Conservation (phyloP, 306 rosid genomes). For the Vigna reflexopilosa region DNA sequence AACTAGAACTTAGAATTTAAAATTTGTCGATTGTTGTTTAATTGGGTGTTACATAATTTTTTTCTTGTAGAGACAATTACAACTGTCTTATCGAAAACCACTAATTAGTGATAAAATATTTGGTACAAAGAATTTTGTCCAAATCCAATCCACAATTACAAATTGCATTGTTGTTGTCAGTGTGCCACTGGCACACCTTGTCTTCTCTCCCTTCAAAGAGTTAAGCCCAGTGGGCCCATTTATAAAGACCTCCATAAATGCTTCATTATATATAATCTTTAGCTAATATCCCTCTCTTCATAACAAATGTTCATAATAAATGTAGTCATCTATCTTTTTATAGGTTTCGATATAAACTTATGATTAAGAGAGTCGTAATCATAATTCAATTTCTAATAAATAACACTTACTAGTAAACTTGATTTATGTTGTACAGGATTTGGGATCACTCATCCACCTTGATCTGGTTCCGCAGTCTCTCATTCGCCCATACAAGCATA, state of each 20-base stretch:
- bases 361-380: too few relatives aligned
- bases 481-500: too few relatives aligned
- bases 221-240: neutral
- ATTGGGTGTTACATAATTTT: neutral
- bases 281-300: neutral
- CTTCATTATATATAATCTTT: neutral
- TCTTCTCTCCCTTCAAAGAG: neutral
- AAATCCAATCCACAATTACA: neutral
- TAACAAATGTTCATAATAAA: too few relatives aligned
- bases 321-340: too few relatives aligned
- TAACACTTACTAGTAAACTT: too few relatives aligned
- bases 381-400: too few relatives aligned
- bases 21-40: neutral
- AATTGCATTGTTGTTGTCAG: neutral
- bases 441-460: too few relatives aligned
- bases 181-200: neutral
- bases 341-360: too few relatives aligned
- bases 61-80: neutral
- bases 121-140: conserved; percentile 2
- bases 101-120: conserved; percentile 25
- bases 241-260: neutral
- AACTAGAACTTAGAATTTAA: neutral
- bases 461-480: too few relatives aligned
- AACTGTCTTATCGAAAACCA: conserved; percentile 25
- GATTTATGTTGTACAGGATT: too few relatives aligned